Evolutionary conservation across 2,329 filamentous ascomycete species (phyloP).

Genomic region (Exophiala calicioides): DNA sequence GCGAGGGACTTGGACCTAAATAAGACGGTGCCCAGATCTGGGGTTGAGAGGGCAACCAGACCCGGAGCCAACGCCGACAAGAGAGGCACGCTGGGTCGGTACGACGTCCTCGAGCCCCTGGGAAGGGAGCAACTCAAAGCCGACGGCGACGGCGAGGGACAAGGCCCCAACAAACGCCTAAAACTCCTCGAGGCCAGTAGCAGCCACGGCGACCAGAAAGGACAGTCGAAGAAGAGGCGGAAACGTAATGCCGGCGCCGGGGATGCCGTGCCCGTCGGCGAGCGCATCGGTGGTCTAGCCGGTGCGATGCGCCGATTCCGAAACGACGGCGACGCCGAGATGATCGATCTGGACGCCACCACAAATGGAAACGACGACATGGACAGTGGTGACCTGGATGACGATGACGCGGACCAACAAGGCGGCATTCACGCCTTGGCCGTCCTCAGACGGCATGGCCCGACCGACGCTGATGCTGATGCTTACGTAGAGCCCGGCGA

Average conservation of each 20-base stretch:
- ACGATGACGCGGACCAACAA: conserved; percentile 42
- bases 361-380: conserved; percentile 35
- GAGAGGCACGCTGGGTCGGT: conserved; percentile 26
- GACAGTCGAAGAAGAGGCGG: conserved; percentile 39
- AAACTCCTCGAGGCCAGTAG: conserved; percentile 29
- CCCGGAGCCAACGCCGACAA: conserved; percentile 12
- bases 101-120: conserved; percentile 31
- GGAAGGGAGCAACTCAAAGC: not conserved
- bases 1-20: conserved; percentile 62
- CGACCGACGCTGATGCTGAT: conserved; percentile 34
- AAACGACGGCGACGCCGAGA: conserved; percentile 33
- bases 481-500: no score
- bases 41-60: not conserved
- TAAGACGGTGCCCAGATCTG: not conserved
- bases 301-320: conserved; percentile 14
- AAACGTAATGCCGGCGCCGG: conserved; percentile 46
- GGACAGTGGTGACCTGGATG: conserved; percentile 44
- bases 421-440: conserved; percentile 39
- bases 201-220: not conserved
- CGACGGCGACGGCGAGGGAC: not conserved
- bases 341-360: conserved; percentile 37
- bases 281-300: conserved; percentile 12
- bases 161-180: conserved; percentile 18
- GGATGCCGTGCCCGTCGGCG: conserved; percentile 14
- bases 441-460: conserved; percentile 27